Conservation (phyloP, 192 early-diverging fungal species). For the Geranomyces michiganensis region DNA sequence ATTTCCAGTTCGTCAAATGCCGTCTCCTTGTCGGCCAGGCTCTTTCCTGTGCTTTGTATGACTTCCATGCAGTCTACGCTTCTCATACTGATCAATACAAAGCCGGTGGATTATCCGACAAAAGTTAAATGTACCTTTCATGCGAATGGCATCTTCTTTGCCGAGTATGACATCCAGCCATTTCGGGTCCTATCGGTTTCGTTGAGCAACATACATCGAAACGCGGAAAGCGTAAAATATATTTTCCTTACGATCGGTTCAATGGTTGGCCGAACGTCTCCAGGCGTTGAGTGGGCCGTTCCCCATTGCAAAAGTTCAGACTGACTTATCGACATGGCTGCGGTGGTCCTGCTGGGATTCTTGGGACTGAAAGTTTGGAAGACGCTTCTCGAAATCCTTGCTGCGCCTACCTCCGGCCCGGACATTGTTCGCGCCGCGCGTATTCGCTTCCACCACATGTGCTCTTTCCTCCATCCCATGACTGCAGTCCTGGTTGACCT, state of each 20-base stretch:
- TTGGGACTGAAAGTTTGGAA: too few relatives aligned
- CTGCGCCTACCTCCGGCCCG: too few relatives aligned
- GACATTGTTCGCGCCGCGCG: too few relatives aligned
- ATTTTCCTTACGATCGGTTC: constrained; percentile 23
- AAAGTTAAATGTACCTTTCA: constrained; percentile 60
- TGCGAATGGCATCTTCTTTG: constrained; percentile 82
- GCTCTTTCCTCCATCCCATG: too few relatives aligned
- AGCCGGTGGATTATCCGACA: background rate
- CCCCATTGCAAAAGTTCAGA: constrained; percentile 74
- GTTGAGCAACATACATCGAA: background rate
- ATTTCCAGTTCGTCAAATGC: constrained; percentile 94
- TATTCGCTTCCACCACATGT: too few relatives aligned
- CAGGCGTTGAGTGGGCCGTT: too few relatives aligned
- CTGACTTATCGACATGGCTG: constrained; percentile 1
- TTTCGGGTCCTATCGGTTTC: constrained; percentile 68
- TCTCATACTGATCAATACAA: background rate
- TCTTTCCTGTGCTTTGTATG: constrained; percentile 60
- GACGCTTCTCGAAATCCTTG: too few relatives aligned
- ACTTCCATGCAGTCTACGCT: constrained; percentile 71
- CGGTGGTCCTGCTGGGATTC: too few relatives aligned
- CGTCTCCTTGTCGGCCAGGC: constrained; percentile 67
- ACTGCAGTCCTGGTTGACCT: too few relatives aligned
- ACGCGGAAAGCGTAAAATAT: background rate
- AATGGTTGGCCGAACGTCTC: constrained; percentile 60
- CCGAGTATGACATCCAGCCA: constrained; percentile 93